Evolutionary conservation across 768 basidiomycete species (phyloP), one percentile per base, ranked within the genome.

Genomic region (Collybiopsis luxurians): DNA sequence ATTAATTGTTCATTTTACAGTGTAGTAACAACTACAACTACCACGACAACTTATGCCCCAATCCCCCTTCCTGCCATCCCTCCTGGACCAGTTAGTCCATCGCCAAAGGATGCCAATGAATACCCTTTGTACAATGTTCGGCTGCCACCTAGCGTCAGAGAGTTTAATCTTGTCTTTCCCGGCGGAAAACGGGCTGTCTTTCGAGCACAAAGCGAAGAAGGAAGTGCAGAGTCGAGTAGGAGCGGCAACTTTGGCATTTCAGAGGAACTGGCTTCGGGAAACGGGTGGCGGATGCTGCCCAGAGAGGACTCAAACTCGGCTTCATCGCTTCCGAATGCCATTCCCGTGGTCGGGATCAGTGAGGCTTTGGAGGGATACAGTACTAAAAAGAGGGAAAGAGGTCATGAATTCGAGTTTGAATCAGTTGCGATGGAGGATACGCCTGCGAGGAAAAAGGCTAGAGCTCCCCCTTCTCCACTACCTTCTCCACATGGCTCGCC

Each of bases 1-100:
- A 56, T 58, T 68, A 56, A 65, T 67, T 54, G 67, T 60, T 64
- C 62, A 58, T 56, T 60, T 40, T 62, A 36, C 66, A 94, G 92
- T 53, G 90, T 94, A 64, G 87, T 91, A 63, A 94, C 92, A 48
- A 93, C 89, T n/a, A 94, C 92, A 1, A 92, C 90, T 0, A 94
- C 92, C 1, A 94, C 92, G 1, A 94, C 92, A 2, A 85, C 87
- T 11, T 92, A 94, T 74, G 87, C 92, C 55, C 92, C 92, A n/a
- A 92, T 94, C 60, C 87, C 84, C 38, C 69, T 94, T 2, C 92
- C 92, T 1, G 73, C 86, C 7, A 71, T 93, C 2, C 90, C 91
- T 9, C 73, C 85, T 2, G 90, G 89, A 2, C 71, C 80, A 0
- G 79, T 84, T 10, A 34, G 13, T 12, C 30, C 48, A 12, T 17